A percentile compares a stretch with the other conserved stretches of the same genome.
Evolutionary conservation across 1,284 basidiomycete species (phyloP).

Genomic region (Irpex sp.): DNA sequence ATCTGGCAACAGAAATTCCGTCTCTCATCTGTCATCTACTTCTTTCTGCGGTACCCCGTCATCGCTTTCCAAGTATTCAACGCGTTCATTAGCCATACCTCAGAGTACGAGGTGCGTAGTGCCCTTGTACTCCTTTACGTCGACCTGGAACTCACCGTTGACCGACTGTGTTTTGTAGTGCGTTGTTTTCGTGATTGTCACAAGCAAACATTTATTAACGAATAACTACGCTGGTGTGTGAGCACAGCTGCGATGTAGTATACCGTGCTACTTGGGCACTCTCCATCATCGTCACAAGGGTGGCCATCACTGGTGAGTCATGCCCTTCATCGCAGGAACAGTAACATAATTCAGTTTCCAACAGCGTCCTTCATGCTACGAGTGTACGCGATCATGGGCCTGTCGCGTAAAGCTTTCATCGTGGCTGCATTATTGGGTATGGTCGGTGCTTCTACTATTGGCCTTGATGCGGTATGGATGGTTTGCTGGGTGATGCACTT

Average conservation of each 20-base stretch:
- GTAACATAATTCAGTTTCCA: background rate
- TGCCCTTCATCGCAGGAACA: background rate
- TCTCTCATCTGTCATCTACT: slow-evolving; percentile 7
- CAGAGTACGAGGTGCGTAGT: background rate
- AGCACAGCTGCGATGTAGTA: slow-evolving; percentile 8
- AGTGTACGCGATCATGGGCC: slow-evolving; percentile 9
- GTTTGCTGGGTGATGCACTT: background rate
- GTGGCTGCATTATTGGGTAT: background rate
- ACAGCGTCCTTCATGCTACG: slow-evolving; percentile 8
- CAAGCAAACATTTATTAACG: background rate
- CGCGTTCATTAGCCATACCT: background rate
- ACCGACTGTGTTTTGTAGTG: background rate
- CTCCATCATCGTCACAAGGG: slow-evolving; percentile 4
- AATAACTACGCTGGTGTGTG: background rate
- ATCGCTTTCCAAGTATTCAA: slow-evolving; percentile 10
- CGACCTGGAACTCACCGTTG: too few species aligned
- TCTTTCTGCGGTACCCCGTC: slow-evolving; percentile 10
- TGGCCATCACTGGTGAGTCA: slow-evolving; percentile 9
- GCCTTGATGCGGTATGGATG: slow-evolving; percentile 5
- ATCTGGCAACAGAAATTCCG: slow-evolving; percentile 7
- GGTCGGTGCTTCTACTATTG: slow-evolving; percentile 5
- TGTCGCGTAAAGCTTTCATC: slow-evolving; percentile 1
- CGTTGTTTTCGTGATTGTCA: background rate
- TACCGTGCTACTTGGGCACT: slow-evolving; percentile 7
- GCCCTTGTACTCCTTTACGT: too few species aligned